Evolutionary conservation across 768 basidiomycete genomes (phyloP).

Genomic region (Leccinellum rugosiceps): DNA sequence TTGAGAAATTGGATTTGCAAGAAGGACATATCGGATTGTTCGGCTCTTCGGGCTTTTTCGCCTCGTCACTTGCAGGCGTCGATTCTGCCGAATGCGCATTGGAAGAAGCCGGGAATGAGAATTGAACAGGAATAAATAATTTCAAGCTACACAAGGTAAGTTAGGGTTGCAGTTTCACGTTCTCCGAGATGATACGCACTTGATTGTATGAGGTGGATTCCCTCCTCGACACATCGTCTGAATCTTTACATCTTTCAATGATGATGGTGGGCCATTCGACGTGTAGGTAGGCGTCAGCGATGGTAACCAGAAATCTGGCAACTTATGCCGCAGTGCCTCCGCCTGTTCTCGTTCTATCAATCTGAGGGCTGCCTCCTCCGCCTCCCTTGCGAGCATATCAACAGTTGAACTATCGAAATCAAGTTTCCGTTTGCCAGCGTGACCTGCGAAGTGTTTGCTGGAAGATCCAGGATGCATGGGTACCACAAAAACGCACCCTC

Average conservation of each 20-base stretch:
- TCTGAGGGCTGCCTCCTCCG: constrained; percentile 83
- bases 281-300: constrained; percentile 83
- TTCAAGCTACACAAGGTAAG: constrained; percentile 58
- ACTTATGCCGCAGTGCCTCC: constrained; percentile 79
- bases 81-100: constrained; percentile 38
- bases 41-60: constrained; percentile 50
- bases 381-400: constrained; percentile 69
- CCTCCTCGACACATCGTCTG: constrained; percentile 88
- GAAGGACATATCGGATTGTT: constrained; percentile 77
- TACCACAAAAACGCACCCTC: constrained; percentile 32
- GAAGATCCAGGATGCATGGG: background rate
- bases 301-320: constrained; percentile 97
- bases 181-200: constrained; percentile 45
- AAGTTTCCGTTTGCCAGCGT: constrained; percentile 80
- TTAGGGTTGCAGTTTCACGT: background rate
- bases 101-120: constrained; percentile 49
- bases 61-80: constrained; percentile 33
- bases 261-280: constrained; percentile 56
- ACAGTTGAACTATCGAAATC: constrained; percentile 73
- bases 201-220: constrained; percentile 70
- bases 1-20: constrained; percentile 83
- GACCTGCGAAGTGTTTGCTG: constrained; percentile 34
- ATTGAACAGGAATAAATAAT: constrained; percentile 75
- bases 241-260: constrained; percentile 76
- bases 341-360: constrained; percentile 84